A percentile compares a stretch with the other conserved stretches of the same genome.
These are phyloP conservation scores for Solanum okadae DNA, from an alignment of 257 asterid species.

Conservation along the genomic window DNA sequence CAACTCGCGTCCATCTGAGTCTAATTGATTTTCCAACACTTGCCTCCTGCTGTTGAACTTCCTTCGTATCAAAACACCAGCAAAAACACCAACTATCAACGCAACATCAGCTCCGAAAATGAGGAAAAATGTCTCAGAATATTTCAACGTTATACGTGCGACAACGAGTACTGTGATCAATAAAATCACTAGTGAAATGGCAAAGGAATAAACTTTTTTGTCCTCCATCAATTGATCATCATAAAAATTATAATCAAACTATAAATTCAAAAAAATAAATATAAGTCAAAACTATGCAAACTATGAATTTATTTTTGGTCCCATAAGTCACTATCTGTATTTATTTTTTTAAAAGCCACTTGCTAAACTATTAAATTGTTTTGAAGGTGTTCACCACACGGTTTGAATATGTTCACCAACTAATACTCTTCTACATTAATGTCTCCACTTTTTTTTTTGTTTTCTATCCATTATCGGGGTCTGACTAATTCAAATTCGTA, in stretches of 20 bases:
- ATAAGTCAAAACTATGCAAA: background rate
- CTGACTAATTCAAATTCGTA: background rate
- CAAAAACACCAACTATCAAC: slow-evolving; percentile 37
- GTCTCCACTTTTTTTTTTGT: background rate
- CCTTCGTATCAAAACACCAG: slow-evolving; percentile 17
- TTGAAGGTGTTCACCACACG: background rate
- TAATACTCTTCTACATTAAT: background rate
- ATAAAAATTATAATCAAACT: background rate
- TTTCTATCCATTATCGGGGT: background rate
- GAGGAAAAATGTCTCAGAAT: slow-evolving; percentile 40
- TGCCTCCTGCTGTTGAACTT: slow-evolving; percentile 29
- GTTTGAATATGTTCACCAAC: background rate
- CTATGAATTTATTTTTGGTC: background rate
- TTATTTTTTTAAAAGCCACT: background rate
- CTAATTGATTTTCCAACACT: slow-evolving; percentile 31
- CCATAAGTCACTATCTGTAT: background rate
- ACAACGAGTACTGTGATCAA: slow-evolving; percentile 28
- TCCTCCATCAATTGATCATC: slow-evolving; percentile 40
- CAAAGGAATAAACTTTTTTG: slow-evolving; percentile 30
- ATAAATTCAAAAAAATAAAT: background rate
- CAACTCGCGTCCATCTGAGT: slow-evolving; percentile 58
- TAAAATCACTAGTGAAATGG: slow-evolving; percentile 14
- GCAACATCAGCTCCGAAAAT: slow-evolving; percentile 51
- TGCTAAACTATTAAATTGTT: background rate
- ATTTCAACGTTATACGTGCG: slow-evolving; percentile 34